Conservation (phyloP, 495 filamentous ascomycete genomes). For the Penicillium samsonianum region DNA sequence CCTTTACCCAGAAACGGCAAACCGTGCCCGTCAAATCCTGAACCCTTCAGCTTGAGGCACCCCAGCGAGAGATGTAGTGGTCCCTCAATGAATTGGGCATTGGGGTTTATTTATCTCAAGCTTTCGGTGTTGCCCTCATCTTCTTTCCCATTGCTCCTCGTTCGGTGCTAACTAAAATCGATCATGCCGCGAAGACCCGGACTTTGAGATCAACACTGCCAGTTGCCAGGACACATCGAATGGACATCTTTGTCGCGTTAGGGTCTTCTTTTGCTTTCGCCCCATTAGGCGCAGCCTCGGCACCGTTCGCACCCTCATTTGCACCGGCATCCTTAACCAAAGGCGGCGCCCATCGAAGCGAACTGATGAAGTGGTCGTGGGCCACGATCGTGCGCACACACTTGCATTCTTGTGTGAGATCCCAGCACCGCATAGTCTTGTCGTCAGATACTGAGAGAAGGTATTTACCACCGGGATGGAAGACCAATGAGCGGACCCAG, state of each 20-base stretch:
- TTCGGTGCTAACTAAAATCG: neutral
- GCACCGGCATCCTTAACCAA: constrained; percentile 50
- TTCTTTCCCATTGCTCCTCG: constrained; percentile 1
- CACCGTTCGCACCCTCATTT: constrained; percentile 46
- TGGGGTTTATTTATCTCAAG: neutral
- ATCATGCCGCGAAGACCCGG: constrained; percentile 55
- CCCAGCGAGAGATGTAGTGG: constrained; percentile 9
- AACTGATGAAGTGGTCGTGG: constrained; percentile 85
- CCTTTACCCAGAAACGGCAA: constrained; percentile 29
- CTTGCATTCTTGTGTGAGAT: constrained; percentile 85
- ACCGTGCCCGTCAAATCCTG: constrained; percentile 18
- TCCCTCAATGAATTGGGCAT: constrained; percentile 14
- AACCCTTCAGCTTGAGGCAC: constrained; percentile 14
- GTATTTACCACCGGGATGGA: constrained; percentile 94
- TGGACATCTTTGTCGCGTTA: constrained; percentile 39
- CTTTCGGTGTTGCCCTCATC: constrained; percentile 2
- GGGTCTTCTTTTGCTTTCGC: constrained; percentile 31
- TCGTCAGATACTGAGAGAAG: constrained; percentile 85
- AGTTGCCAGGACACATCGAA: constrained; percentile 65
- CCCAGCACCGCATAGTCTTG: constrained; percentile 93
- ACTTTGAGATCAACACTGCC: constrained; percentile 65
- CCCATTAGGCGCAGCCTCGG: constrained; percentile 17
- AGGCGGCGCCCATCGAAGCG: constrained; percentile 88
- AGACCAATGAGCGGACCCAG: constrained; percentile 86
- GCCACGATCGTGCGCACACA: constrained; percentile 82